phyloP scores from a whole-genome alignment of 1,284 basidiomycete genomes.

The Cystobasidium sp. region DNA sequence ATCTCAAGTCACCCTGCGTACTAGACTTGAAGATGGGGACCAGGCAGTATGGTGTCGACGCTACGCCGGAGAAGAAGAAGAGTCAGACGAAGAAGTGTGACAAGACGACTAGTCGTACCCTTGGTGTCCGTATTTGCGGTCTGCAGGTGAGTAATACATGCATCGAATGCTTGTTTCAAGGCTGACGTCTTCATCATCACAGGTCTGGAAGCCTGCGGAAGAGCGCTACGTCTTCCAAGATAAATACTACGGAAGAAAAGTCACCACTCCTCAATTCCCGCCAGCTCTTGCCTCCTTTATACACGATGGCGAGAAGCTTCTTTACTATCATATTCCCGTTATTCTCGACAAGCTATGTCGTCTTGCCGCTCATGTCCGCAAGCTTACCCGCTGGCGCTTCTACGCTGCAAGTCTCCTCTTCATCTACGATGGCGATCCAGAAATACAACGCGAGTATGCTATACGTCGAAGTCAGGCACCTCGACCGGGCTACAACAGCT shows the following conservation, averaged over 20 bases:
- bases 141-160: slow-evolving; percentile 81
- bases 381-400: slow-evolving; percentile 90
- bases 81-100: slow-evolving; percentile 99
- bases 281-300: slow-evolving; percentile 81
- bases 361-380: slow-evolving; percentile 86
- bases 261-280: slow-evolving; percentile 82
- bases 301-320: slow-evolving; percentile 76
- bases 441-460: slow-evolving; percentile 62
- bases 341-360: slow-evolving; percentile 90
- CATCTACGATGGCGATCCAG: slow-evolving; percentile 94
- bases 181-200: slow-evolving; percentile 12
- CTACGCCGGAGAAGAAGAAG: slow-evolving; percentile 88
- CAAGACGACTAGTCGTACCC: slow-evolving; percentile 84
- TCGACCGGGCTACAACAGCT: slow-evolving; percentile 38
- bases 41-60: slow-evolving; percentile 95
- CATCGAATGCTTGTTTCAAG: neutral
- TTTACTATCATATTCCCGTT: slow-evolving; percentile 89
- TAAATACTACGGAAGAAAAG: slow-evolving; percentile 93
- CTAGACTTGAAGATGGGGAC: slow-evolving; percentile 99
- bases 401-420: slow-evolving; percentile 96
- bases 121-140: slow-evolving; percentile 93
- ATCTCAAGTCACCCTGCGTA: slow-evolving; percentile 91
- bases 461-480: slow-evolving; percentile 26
- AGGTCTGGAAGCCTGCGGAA: slow-evolving; percentile 88
- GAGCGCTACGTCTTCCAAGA: slow-evolving; percentile 89